Conservation (phyloP, 1,284 basidiomycete species). For the Volvariella surrecta region DNA sequence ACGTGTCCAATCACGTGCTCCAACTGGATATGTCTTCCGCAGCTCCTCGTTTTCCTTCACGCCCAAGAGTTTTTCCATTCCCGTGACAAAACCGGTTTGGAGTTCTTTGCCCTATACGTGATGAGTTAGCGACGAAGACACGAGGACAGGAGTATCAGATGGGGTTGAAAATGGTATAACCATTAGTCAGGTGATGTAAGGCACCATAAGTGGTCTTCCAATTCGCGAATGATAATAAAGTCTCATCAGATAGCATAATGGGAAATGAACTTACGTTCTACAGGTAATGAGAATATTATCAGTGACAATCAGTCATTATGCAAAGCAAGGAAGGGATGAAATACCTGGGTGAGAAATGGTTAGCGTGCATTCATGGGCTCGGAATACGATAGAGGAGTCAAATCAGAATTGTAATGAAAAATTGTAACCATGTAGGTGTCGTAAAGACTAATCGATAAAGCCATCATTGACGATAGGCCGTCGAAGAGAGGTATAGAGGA, state of each 20-base stretch:
- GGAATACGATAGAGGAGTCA: conserved; percentile 15
- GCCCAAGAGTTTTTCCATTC: conserved; percentile 63
- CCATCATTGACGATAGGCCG: conserved; percentile 32
- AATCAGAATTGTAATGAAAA: conserved; percentile 9
- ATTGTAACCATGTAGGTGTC: conserved; percentile 60
- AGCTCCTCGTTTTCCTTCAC: conserved; percentile 21
- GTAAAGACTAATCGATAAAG: conserved; percentile 82
- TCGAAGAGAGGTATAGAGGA: conserved; percentile 5
- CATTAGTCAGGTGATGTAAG: conserved; percentile 51
- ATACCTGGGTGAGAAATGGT: conserved; percentile 5
- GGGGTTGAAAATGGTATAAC: conserved; percentile 58
- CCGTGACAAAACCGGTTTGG: conserved; percentile 59
- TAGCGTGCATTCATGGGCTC: conserved; percentile 2
- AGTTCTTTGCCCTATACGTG: conserved; percentile 41
- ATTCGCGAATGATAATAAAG: conserved; percentile 56
- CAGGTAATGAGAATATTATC: conserved; percentile 8
- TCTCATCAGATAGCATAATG: conserved; percentile 33
- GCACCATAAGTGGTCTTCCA: conserved; percentile 43
- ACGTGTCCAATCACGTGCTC: conserved; percentile 15
- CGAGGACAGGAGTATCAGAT: conserved; percentile 32
- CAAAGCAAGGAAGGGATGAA: conserved; percentile 10
- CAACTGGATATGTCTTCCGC: conserved; percentile 10
- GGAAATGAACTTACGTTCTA: conserved; percentile 43
- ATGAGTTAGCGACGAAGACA: conserved; percentile 9
- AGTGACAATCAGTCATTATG: conserved; percentile 9